Conservation (phyloP, 768 basidiomycete genomes). For the Russula brevipes region DNA sequence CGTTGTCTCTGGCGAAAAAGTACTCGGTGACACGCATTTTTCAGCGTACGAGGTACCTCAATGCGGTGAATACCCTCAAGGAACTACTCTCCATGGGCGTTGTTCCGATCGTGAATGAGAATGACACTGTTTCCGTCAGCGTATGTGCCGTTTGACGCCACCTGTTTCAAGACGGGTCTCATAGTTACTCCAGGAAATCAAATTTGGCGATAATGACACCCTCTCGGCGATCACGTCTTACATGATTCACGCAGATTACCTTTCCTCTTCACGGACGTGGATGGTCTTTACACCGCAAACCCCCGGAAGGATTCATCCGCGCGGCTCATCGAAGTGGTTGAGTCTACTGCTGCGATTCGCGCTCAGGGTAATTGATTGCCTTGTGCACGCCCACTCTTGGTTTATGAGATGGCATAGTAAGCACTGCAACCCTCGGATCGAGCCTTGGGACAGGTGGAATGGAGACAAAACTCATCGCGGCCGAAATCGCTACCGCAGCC, state of each 20-base stretch:
- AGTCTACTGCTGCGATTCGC: slow-evolving; percentile 77
- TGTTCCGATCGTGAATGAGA: slow-evolving; percentile 98
- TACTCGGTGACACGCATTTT: not conserved
- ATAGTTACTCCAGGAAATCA: slow-evolving; percentile 74
- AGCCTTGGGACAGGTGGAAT: slow-evolving; percentile 96
- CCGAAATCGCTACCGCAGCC: slow-evolving; percentile 93
- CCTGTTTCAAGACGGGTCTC: not conserved
- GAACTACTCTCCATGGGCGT: slow-evolving; percentile 92
- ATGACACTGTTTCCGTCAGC: slow-evolving; percentile 96
- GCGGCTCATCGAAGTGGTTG: slow-evolving; percentile 72
- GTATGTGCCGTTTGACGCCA: slow-evolving; percentile 43
- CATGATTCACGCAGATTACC: slow-evolving; percentile 97
- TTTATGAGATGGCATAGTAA: slow-evolving; percentile 48
- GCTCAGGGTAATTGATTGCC: slow-evolving; percentile 53
- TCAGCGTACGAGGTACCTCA: slow-evolving; percentile 90
- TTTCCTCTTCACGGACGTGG: slow-evolving; percentile 97
- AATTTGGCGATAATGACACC: slow-evolving; percentile 99
- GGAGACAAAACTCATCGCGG: slow-evolving; percentile 98
- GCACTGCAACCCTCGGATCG: slow-evolving; percentile 87
- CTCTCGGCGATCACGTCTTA: slow-evolving; percentile 95
- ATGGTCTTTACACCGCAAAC: slow-evolving; percentile 92
- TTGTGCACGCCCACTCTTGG: not conserved
- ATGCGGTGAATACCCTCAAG: slow-evolving; percentile 92
- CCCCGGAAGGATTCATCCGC: slow-evolving; percentile 87
- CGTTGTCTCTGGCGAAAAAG: slow-evolving; percentile 26